Evolutionary conservation across 345 rosid genomes (phyloP).

Genomic region (Eucalyptus erythrocorys): DNA sequence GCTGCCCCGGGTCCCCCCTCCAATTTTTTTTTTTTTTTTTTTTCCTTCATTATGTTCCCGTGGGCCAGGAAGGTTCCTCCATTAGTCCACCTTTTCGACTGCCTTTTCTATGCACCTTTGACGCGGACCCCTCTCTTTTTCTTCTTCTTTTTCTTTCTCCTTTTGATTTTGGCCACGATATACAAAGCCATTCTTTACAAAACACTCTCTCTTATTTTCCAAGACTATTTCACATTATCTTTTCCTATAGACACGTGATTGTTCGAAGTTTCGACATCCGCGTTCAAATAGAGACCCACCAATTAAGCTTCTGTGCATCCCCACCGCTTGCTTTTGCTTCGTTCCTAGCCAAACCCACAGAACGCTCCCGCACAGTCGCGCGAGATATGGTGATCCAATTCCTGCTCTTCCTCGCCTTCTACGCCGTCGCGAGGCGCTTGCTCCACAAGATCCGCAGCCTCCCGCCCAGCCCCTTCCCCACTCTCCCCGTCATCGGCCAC

Average conservation of each 20-base stretch:
- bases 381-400: background rate
- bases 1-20: too few relatives aligned
- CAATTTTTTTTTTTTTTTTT: too few relatives aligned
- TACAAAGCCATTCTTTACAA: too few relatives aligned
- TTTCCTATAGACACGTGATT: background rate
- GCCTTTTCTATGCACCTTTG: too few relatives aligned
- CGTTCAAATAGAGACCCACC: background rate
- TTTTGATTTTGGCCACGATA: too few relatives aligned
- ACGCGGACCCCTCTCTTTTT: too few relatives aligned
- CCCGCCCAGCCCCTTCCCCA: constrained; percentile 20
- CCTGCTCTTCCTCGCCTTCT: background rate
- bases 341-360: background rate
- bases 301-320: background rate
- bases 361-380: background rate
- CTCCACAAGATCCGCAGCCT: constrained; percentile 5
- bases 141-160: too few relatives aligned
- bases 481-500: constrained; percentile 19
- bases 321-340: background rate
- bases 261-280: background rate
- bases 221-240: too few relatives aligned
- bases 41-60: too few relatives aligned
- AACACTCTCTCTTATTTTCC: too few relatives aligned
- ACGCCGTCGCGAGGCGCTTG: background rate
- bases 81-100: too few relatives aligned
- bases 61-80: too few relatives aligned